Base-by-base conservation (phyloP, 78 protist genomes). In the Chrysochromulina tobinii region DNA sequence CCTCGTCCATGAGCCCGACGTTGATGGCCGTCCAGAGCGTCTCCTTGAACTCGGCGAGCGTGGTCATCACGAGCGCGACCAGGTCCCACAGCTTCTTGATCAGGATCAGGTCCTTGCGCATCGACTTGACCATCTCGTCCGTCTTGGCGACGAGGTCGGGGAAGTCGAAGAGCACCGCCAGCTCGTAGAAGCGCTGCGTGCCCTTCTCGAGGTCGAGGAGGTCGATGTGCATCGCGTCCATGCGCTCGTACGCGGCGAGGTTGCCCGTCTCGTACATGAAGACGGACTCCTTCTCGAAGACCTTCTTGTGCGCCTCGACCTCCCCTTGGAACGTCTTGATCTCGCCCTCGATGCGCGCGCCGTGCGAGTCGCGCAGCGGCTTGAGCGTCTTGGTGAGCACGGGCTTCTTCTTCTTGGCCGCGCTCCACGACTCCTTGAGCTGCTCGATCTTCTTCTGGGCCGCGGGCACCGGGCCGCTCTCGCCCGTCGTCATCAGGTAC, bases 81-180 rank as follows among this genome's bases (percentile, higher is more conserved):
- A 68, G 11, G 89, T 93, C 95, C 95, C 95, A 93, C 53, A 93
- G 38, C 20, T 21, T 1, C 85, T 93, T 93, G 75, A 90, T 4
- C 88, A 57, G 3, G 25, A 17, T 11, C 21, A 57, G 55, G 27
- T 89, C 87, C 25, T 0, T 1, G 61, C 53, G 87, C 57, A 54
- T 50, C 48, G 12, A 4, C 58, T 2, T 17, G 20, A 21, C 68
- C 7, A 64, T 7, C 20, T 18, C 85, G 27, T 48, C 27, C 27
- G 17, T 9, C 54, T 25, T 25, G 23, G 79, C 79, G 54, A 11
- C 8, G 7, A 69, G 5, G 61, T 77, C 85, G 23, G 85, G 54
- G 61, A 77, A 17, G 25, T 77, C 85, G n/a, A 53, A 53, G 25
- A 77, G 27, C 27, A 1, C 59, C 15, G 66, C 18, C 54, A 55